Percentiles rank a stretch among this genome's conserved stretches.
These are phyloP conservation scores for Myriosclerotinia curreyana DNA, from an alignment of 2,329 filamentous ascomycete genomes.

Conservation along the genomic window DNA sequence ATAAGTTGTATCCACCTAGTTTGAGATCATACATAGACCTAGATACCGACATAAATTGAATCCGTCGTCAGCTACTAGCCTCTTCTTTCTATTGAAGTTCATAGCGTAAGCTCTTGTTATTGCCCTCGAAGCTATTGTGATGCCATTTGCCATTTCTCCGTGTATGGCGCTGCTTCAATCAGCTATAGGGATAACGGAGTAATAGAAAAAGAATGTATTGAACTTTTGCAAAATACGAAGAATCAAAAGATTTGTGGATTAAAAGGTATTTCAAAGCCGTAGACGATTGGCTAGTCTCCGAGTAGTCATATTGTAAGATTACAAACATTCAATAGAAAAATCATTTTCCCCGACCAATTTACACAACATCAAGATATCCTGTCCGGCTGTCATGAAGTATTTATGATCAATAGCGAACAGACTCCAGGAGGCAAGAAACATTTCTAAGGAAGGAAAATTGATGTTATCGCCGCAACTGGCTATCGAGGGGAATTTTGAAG, in stretches of 20 bases:
- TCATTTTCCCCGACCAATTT: neutral
- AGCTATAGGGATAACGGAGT: neutral
- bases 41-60: slow-evolving; percentile 8
- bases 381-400: neutral
- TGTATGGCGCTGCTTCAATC: neutral
- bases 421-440: neutral
- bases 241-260: neutral
- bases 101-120: neutral
- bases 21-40: slow-evolving; percentile 13
- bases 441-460: neutral
- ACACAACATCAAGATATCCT: neutral
- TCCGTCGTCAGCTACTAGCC: neutral
- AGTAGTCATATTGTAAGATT: neutral
- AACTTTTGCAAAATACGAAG: neutral
- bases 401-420: neutral
- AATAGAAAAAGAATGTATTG: neutral
- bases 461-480: neutral
- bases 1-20: slow-evolving; percentile 15
- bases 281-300: neutral
- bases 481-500: neutral
- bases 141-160: neutral
- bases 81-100: neutral
- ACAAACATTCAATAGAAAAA: neutral
- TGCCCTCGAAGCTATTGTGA: neutral
- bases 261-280: neutral